Evolutionary conservation across 1,139 yeast genomes (phyloP), one percentile per base, ranked within the genome.

Genomic region (Casaregolazyma suthepensis): DNA sequence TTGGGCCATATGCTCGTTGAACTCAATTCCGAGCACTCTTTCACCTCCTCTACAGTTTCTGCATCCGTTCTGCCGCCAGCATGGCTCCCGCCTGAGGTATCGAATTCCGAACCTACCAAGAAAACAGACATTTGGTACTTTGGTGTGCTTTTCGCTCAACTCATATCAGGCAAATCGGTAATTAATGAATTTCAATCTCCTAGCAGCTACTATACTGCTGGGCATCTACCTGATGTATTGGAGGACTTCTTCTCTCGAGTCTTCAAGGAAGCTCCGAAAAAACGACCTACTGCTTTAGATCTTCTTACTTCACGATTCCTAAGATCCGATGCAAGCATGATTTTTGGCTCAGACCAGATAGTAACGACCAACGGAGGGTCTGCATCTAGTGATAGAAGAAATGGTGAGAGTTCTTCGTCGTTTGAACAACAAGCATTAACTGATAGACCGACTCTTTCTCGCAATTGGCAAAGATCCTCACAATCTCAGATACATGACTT

Each of bases 121-220:
- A 88, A 89, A 65, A 83, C 96, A 0, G 99, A 94, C 70, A 85
- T 94, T 5, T 93, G 97, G 96, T 87, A 87, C 62, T 72, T 91
- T 50, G 99, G 97, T 2, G 88, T 87, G 0, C 69, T 87, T 4
- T 84, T 93, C 61, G 72, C 87, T 26, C 81, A 87, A 57, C 77
- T 89, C 63, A 80, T 90, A 66, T 73, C 83, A 45, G 96, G 96
- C 7, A 66, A 73, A n/a, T 76, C 78, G 22, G 70, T 84, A 0
- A 71, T 78, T 1, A 70, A 76, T 13, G 78, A 77, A 10, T 87
- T 73, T 61, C 69, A 75, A 12, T 74, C 81, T 1, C 96, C 97
- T 0, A 71, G 71, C 7, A 85, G 81, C 9, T 87, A 87, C 60
- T 63, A 83, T 29, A 75, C 73, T 1, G 71, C 76, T 13, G 55